Evolutionary conservation across 768 basidiomycete species (phyloP), one percentile per base, ranked within the genome.

Genomic region (Boletellus emodensis): DNA sequence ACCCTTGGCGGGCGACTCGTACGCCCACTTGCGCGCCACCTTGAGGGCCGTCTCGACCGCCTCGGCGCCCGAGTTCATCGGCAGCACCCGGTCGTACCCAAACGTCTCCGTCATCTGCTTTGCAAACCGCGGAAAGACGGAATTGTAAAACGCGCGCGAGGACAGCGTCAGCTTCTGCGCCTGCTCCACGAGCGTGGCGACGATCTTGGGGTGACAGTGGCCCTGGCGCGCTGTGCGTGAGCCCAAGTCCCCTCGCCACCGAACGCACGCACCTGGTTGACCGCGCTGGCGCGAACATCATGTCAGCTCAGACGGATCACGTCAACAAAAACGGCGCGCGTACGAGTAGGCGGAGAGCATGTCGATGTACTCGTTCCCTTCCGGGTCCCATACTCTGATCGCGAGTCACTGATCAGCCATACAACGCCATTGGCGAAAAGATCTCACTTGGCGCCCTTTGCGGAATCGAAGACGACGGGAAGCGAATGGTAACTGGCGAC

Each of bases 11-110:
- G 85, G 37, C 81, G 84, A 74, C 92, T 98, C 72, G 71, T 98
- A 97, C 2, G 88, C 95, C 96, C 96, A 98, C 74, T 97, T 97
- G 58, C 96, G 73, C 0, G 96, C 86, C 15, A 98, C 78, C 77
- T 99, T 99, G 66, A 99, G 70, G n/a, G 86, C 83, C 0, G 94
- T 96, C 74, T 99, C 96, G 48, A 98, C 96, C 8, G 96, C 96
- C 64, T 99, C 96, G 1, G 94, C 94, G 40, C 95, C 95, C 1
- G 95, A 98, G 77, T 99, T 99, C 94, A 98, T 96, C 20, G 95
- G 94, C 9, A 98, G 76, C 2, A 96, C 92, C 84, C 93, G 94
- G 55, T 95, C 94, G 68, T 89, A 97, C 12, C 85, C 86, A 63
- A 95, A 93, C 71, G 89, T 80, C 51, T 81, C 72, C 1, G 87